These are phyloP conservation scores for Stipa capillata DNA, from an alignment of 176 grass and related monocot genomes.

Conservation along the genomic window DNA sequence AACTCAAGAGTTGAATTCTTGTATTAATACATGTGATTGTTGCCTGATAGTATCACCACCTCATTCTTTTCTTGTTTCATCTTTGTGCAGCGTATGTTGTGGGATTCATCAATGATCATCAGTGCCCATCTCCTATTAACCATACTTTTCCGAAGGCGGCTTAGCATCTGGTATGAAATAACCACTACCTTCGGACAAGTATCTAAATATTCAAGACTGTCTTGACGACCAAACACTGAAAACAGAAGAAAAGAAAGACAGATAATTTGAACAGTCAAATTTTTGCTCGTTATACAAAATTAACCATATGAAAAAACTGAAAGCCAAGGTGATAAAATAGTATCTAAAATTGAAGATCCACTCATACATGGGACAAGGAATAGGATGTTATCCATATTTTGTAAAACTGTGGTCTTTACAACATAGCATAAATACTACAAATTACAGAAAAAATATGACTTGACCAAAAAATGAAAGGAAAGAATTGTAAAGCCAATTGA, in stretches of 20 bases:
- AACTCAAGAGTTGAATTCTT: neutral
- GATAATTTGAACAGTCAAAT: slow-evolving; percentile 20
- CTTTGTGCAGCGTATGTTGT: slow-evolving; percentile 89
- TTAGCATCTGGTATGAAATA: slow-evolving; percentile 93
- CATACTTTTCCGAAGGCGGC: slow-evolving; percentile 61
- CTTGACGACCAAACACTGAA: slow-evolving; percentile 82
- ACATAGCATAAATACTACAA: neutral
- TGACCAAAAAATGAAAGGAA: neutral
- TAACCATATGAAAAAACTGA: neutral
- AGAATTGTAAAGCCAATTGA: neutral
- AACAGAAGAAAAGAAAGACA: slow-evolving; percentile 17
- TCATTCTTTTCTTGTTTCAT: slow-evolving; percentile 56
- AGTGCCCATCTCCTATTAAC: slow-evolving; percentile 62
- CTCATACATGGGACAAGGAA: neutral
- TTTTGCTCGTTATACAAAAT: neutral
- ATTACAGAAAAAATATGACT: neutral
- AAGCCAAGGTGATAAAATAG: slow-evolving; percentile 1
- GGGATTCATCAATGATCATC: slow-evolving; percentile 96
- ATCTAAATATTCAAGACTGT: slow-evolving; percentile 76
- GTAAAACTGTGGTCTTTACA: neutral
- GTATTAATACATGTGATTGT: neutral
- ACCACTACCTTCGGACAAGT: slow-evolving; percentile 63
- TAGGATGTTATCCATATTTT: neutral
- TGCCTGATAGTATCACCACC: slow-evolving; percentile 29
- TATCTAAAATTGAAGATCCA: slow-evolving; percentile 1